Evolutionary conservation across 148 eudicot genomes (phyloP).

Genomic region (Limonium bicolor): DNA sequence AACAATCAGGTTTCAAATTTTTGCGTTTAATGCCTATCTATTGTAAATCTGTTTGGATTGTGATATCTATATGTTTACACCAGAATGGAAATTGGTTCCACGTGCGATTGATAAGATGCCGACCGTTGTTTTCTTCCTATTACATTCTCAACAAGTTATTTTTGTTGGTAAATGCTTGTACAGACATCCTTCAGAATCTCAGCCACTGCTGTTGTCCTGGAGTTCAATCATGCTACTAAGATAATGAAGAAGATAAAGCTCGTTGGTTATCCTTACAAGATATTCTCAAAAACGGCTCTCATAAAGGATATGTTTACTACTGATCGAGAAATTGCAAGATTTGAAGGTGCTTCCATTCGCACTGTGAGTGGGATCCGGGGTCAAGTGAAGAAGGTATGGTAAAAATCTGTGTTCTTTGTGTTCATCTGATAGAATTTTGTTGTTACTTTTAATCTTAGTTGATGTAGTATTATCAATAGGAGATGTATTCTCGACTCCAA

Average conservation of each 20-base stretch:
- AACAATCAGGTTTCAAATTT: conserved; percentile 79
- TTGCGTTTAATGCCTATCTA: too few relatives aligned
- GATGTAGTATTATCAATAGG: conserved; percentile 8
- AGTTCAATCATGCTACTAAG: conserved; percentile 70
- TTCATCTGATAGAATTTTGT: not conserved
- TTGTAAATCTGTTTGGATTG: not conserved
- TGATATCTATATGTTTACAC: not conserved
- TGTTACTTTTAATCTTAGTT: not conserved
- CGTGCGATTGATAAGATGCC: not conserved
- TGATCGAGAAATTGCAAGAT: conserved; percentile 94
- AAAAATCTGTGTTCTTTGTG: too few relatives aligned
- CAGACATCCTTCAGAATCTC: conserved; percentile 86
- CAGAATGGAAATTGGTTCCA: not conserved
- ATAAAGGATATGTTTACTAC: conserved; percentile 95
- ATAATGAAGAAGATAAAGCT: conserved; percentile 90
- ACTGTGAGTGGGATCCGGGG: conserved; percentile 96
- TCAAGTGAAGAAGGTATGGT: conserved; percentile 77
- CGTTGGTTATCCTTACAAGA: conserved; percentile 76
- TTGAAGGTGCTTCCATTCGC: conserved; percentile 73
- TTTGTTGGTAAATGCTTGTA: conserved; percentile 3
- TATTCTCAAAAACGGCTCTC: conserved; percentile 83
- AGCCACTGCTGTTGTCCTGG: conserved; percentile 73
- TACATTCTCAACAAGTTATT: not conserved
- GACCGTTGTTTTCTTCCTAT: not conserved
- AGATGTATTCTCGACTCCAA: too few relatives aligned